Base-by-base conservation (phyloP, 2,329 filamentous ascomycete species). In the Cladophialophora chaetospira region DNA sequence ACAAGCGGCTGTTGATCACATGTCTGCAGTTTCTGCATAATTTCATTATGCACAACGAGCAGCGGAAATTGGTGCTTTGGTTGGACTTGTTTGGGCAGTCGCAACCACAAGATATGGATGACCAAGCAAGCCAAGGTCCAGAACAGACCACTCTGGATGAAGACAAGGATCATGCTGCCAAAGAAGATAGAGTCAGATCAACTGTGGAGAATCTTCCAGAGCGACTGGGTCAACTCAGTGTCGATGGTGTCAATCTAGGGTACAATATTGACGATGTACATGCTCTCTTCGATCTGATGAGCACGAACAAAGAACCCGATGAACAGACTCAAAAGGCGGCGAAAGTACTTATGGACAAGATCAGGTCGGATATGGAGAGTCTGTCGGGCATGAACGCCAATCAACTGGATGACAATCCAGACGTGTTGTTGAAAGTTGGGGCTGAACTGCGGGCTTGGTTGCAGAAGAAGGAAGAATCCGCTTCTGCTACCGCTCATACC, bases 11-110 rank as follows among this genome's bases (percentile, higher is more conserved):
- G 15, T 74, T 87, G 65, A 86, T 86, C 53, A 85, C 83, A 2
- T 83, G 82, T 60, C 74, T 87, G n/a, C 84, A 87, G 66, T 86
- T 85, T 62, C 71, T 87, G 53, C 85, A 87, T 71, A 87, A 87
- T 62, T 79, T 86, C 46, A 82, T 85, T 44, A 83, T 84, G 66
- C 80, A 84, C 59, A 87, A 87, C 63, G 84, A 87, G 70, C 78
- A 83, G 57, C 75, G 83, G 35, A 87, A 87, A 66, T 75, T 86
- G 63, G 82, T 85, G 64, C 75, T 87, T 2, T 87, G 84, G 84
- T 71, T 86, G 33, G 81, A 84, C 67, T 73, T 87, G 1, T 87
- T 87, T 63, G 84, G 85, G 49, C 82, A 81, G 25, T 57, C 61
- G 13, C 57, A 57, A 23, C 17, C 35, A 4, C 36, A 44, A 10